phyloP scores from a whole-genome alignment of 1,284 basidiomycete genomes.

The Sanghuangporus sanghuang region DNA sequence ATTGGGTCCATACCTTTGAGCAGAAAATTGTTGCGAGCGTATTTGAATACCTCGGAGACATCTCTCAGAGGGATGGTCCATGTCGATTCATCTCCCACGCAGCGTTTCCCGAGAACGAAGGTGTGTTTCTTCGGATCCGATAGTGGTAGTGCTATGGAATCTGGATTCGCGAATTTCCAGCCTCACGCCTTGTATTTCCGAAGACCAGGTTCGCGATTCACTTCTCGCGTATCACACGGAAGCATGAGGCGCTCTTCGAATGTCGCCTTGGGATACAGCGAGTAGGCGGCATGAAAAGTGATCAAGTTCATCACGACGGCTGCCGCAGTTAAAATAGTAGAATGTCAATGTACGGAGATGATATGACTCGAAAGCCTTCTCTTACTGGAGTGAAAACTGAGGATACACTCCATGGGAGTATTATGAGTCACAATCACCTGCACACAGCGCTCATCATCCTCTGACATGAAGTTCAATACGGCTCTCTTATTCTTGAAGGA shows the following conservation, averaged over 20 bases:
- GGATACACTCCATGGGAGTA: constrained; percentile 2
- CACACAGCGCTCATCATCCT: neutral
- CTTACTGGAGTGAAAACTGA: constrained; percentile 14
- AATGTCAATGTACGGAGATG: neutral
- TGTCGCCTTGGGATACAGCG: constrained; percentile 9
- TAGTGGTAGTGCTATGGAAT: neutral
- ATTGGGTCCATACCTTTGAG: neutral
- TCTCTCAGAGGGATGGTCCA: constrained; percentile 8
- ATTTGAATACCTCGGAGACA: neutral
- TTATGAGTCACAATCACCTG: constrained; percentile 3
- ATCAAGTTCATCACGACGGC: constrained; percentile 15
- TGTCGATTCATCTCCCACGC: constrained; percentile 1
- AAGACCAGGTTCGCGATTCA: neutral
- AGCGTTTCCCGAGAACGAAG: constrained; percentile 9
- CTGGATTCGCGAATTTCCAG: neutral
- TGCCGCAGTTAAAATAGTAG: neutral
- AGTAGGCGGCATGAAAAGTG: constrained; percentile 9
- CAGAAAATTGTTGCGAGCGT: neutral
- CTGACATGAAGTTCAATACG: neutral
- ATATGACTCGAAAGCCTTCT: neutral
- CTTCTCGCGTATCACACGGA: neutral
- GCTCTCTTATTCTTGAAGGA: neutral
- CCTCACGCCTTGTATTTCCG: constrained; percentile 3
- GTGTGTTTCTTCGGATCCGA: neutral
- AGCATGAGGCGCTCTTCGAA: constrained; percentile 8